These are phyloP conservation scores for Geotrichum carabidarum DNA, from an alignment of 1,139 yeast genomes.

Conservation along the genomic window DNA sequence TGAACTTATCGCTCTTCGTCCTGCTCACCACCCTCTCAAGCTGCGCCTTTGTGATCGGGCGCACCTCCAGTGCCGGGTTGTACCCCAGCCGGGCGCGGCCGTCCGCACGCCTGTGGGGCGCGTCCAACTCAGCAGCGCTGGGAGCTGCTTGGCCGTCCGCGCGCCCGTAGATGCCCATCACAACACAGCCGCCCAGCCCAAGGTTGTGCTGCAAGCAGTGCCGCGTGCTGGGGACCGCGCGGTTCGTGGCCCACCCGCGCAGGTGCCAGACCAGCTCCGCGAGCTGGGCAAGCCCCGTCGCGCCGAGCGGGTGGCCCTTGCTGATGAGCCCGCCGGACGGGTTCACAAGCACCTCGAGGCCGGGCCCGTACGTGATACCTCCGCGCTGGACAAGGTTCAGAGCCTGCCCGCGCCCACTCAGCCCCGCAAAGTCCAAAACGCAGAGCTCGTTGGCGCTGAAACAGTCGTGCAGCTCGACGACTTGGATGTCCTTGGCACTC, in stretches of 20 bases:
- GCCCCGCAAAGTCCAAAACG: slow-evolving; percentile 31
- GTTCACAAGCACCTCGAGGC: slow-evolving; percentile 30
- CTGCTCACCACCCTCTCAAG: slow-evolving; percentile 13
- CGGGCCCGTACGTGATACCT: slow-evolving; percentile 29
- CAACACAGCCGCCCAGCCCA: slow-evolving; percentile 33
- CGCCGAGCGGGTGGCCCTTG: slow-evolving; percentile 36
- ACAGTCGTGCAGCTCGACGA: slow-evolving; percentile 34
- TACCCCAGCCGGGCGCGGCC: slow-evolving; percentile 31
- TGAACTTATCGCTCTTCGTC: slow-evolving; percentile 9
- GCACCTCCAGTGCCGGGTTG: slow-evolving; percentile 33
- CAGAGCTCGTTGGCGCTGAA: slow-evolving; percentile 34
- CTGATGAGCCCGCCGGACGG: slow-evolving; percentile 34
- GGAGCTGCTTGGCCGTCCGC: slow-evolving; percentile 27
- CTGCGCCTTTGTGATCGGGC: slow-evolving; percentile 25
- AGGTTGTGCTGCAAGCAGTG: slow-evolving; percentile 33
- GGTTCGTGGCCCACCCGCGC: slow-evolving; percentile 34
- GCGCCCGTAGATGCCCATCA: slow-evolving; percentile 29
- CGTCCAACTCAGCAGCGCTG: slow-evolving; percentile 2
- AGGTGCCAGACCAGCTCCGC: slow-evolving; percentile 34
- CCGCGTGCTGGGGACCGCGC: slow-evolving; percentile 28
- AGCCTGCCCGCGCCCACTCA: slow-evolving; percentile 30
- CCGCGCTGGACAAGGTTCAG: slow-evolving; percentile 29
- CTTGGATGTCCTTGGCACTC: slow-evolving; percentile 30
- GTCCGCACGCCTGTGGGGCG: slow-evolving; percentile 21
- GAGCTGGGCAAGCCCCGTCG: slow-evolving; percentile 35